Percentiles rank a stretch among this genome's conserved stretches.
Evolutionary conservation across 768 basidiomycete species (phyloP).

Genomic region (Boletus pseudopeckii): DNA sequence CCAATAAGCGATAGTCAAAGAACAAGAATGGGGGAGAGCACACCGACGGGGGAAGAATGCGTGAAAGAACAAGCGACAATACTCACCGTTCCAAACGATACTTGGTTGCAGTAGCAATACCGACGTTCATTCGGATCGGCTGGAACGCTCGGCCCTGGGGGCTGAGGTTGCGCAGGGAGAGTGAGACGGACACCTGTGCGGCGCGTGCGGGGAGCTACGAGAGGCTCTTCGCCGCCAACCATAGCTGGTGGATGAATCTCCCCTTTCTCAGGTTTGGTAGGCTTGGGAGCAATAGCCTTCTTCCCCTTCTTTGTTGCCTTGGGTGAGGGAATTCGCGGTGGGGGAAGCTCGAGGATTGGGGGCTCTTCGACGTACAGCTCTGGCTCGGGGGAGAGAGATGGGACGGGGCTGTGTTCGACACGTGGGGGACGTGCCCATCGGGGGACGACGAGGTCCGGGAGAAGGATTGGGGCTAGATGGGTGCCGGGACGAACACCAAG

Average conservation of each 20-base stretch:
- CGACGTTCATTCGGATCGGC: conserved; percentile 49
- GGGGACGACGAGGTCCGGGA: conserved; percentile 61
- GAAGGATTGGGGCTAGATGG: conserved; percentile 50
- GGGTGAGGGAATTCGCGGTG: conserved; percentile 9
- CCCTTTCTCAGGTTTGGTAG: conserved; percentile 17
- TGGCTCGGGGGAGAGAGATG: conserved; percentile 32
- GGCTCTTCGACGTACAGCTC: conserved; percentile 18
- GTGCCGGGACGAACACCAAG: conserved; percentile 53
- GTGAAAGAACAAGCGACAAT: neutral
- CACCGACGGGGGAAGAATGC: neutral
- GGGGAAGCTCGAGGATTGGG: conserved; percentile 5
- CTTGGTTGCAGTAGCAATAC: conserved; percentile 81
- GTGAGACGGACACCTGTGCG: conserved; percentile 33
- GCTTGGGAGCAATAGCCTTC: conserved; percentile 15
- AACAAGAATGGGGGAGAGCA: neutral
- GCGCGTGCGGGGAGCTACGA: conserved; percentile 15
- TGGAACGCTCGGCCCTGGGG: conserved; percentile 16
- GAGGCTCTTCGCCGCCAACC: conserved; percentile 8
- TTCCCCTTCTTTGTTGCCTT: conserved; percentile 24
- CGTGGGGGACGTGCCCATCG: conserved; percentile 47
- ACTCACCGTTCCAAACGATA: conserved; percentile 76
- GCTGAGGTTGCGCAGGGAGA: conserved; percentile 31
- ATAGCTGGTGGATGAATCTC: conserved; percentile 8
- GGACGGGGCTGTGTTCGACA: conserved; percentile 41
- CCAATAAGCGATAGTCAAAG: neutral